Evolutionary conservation across 495 filamentous ascomycete genomes (phyloP).

Genomic region (Penicillium desertorum): DNA sequence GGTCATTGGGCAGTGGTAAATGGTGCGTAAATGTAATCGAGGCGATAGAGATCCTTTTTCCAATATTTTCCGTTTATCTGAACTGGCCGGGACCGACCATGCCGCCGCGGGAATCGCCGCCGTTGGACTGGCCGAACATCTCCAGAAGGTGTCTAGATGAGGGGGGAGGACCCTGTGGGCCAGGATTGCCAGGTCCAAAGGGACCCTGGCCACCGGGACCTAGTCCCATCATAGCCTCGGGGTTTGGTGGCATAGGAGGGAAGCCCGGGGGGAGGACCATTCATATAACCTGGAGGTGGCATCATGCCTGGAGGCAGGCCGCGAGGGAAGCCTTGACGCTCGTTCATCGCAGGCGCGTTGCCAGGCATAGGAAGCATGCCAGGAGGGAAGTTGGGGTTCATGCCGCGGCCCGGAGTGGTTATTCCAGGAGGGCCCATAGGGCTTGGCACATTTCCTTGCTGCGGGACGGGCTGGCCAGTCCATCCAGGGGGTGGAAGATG

Average conservation of each 20-base stretch:
- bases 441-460: constrained; percentile 40
- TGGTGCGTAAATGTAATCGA: constrained; percentile 6
- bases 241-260: constrained; percentile 46
- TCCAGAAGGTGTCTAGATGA: constrained; percentile 47
- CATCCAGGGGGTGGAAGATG: constrained; percentile 47
- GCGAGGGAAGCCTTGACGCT: constrained; percentile 44
- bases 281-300: constrained; percentile 53
- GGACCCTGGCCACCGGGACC: constrained; percentile 37
- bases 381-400: constrained; percentile 43
- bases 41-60: constrained; percentile 1
- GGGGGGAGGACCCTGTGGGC: constrained; percentile 42
- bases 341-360: constrained; percentile 34
- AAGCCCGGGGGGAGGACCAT: constrained; percentile 47
- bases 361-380: constrained; percentile 50
- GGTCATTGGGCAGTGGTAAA: constrained; percentile 12
- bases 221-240: constrained; percentile 44
- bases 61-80: constrained; percentile 21
- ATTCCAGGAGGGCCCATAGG: constrained; percentile 50
- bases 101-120: constrained; percentile 38
- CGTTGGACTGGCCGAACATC: constrained; percentile 47
- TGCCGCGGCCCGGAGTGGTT: constrained; percentile 39
- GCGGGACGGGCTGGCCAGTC: constrained; percentile 38
- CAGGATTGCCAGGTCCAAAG: constrained; percentile 41
- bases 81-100: constrained; percentile 47
- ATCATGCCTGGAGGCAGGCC: constrained; percentile 51